phyloP scores from a whole-genome alignment of 2,329 filamentous ascomycete species.

The Fusarium verticillioides region DNA sequence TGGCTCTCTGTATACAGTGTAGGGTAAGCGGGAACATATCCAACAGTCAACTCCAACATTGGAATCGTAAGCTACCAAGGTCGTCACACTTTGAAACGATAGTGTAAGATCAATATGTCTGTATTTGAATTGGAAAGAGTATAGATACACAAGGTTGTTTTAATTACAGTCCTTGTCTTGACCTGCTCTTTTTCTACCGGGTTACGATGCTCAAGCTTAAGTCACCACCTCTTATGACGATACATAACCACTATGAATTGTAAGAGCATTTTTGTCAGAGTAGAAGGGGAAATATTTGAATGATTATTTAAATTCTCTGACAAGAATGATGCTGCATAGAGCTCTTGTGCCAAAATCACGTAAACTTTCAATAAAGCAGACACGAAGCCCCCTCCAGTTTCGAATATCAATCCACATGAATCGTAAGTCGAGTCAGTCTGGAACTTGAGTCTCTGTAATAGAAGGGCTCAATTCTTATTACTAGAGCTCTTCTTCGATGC shows the following conservation, averaged over 20 bases:
- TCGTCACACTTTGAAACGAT: not conserved
- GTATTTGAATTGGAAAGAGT: not conserved
- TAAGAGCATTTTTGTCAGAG: fast-evolving
- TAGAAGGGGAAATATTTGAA: fast-evolving
- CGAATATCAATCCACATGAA: no score
- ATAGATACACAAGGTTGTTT: not conserved
- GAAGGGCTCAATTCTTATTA: not conserved
- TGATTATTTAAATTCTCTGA: fast-evolving
- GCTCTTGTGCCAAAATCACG: not conserved
- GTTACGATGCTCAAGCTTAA: no score
- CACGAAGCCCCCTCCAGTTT: not conserved
- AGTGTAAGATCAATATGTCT: not conserved
- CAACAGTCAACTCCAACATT: not conserved
- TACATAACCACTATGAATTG: fast-evolving
- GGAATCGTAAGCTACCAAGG: not conserved
- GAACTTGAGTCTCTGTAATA: not conserved
- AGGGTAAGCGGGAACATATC: not conserved
- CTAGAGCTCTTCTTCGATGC: not conserved
- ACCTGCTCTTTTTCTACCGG: not conserved
- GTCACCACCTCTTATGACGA: not conserved
- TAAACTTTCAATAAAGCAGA: not conserved
- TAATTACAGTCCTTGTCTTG: not conserved
- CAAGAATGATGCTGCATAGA: fast-evolving
- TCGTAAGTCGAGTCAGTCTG: not conserved
- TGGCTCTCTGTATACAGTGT: fast-evolving